These are phyloP conservation scores for Leucogyrophana mollusca DNA, from an alignment of 768 basidiomycete genomes.

Conservation along the genomic window DNA sequence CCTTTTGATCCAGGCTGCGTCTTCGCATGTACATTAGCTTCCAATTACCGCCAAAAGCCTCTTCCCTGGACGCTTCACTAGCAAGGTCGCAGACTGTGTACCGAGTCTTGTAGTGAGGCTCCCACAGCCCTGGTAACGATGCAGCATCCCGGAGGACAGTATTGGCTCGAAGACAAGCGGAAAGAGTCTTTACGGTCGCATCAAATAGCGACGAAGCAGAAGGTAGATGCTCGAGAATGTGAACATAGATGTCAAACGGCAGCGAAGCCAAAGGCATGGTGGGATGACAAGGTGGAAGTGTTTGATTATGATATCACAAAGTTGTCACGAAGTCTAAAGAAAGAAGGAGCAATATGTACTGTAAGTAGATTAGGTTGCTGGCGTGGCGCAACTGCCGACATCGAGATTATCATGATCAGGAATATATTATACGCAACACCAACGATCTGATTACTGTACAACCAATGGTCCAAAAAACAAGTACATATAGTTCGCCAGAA, in stretches of 20 bases:
- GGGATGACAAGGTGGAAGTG: no score
- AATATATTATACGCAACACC: no score
- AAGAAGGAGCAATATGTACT: no score
- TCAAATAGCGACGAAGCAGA: slow-evolving; percentile 14
- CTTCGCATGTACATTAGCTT: slow-evolving; percentile 44
- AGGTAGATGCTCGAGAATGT: slow-evolving; percentile 35
- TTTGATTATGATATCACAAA: no score
- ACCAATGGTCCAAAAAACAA: no score
- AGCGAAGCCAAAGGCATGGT: slow-evolving; percentile 22
- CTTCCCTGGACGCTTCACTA: slow-evolving; percentile 35
- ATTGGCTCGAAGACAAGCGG: slow-evolving; percentile 38
- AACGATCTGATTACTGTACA: no score
- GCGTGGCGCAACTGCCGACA: no score
- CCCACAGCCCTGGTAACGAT: slow-evolving; percentile 43
- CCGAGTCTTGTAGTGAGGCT: slow-evolving; percentile 47
- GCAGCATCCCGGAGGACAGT: slow-evolving; percentile 45
- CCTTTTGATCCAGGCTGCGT: slow-evolving; percentile 41
- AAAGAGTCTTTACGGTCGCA: slow-evolving; percentile 32
- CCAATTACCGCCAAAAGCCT: slow-evolving; percentile 39
- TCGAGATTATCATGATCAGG: no score
- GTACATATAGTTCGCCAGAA: no score
- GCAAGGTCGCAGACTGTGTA: slow-evolving; percentile 41
- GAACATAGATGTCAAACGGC: slow-evolving; percentile 35
- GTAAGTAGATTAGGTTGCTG: no score
- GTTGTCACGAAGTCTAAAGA: no score